Conservation (phyloP, 2,329 filamentous ascomycete species). For the Periconia sp. region DNA sequence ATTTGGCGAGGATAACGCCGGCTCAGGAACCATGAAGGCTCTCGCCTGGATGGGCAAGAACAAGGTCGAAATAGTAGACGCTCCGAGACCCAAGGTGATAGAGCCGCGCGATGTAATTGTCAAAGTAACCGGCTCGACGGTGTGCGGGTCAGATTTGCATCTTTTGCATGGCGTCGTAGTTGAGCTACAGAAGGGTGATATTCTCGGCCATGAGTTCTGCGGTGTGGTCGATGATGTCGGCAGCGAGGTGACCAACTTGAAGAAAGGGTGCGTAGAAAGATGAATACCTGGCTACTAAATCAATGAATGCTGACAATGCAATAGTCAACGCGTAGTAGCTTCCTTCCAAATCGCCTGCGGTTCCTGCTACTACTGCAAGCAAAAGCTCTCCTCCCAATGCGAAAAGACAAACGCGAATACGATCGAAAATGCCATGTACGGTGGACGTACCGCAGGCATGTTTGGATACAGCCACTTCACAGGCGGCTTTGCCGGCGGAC, state of each 20-base stretch:
- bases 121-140: conserved; percentile 72
- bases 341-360: conserved; percentile 82
- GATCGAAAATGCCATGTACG: conserved; percentile 76
- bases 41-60: conserved; percentile 85
- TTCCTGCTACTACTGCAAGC: conserved; percentile 76
- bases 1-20: conserved; percentile 42
- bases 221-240: conserved; percentile 57
- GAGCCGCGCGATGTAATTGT: conserved; percentile 80
- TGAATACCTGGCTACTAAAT: too few species aligned
- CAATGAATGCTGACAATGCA: conserved; percentile 20
- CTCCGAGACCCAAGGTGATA: conserved; percentile 72
- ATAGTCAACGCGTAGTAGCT: conserved; percentile 71
- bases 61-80: conserved; percentile 72
- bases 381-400: conserved; percentile 80
- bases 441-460: conserved; percentile 72
- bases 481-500: conserved; percentile 84
- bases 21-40: conserved; percentile 76
- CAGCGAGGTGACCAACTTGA: conserved; percentile 48
- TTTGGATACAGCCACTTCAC: conserved; percentile 72
- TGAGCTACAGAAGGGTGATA: conserved; percentile 59
- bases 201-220: conserved; percentile 60
- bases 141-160: conserved; percentile 67
- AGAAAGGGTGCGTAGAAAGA: conserved; percentile 46
- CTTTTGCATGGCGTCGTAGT: conserved; percentile 57
- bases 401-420: conserved; percentile 79